phyloP scores from a whole-genome alignment of 805 yeast species.

The Metschnikowia proteae region DNA sequence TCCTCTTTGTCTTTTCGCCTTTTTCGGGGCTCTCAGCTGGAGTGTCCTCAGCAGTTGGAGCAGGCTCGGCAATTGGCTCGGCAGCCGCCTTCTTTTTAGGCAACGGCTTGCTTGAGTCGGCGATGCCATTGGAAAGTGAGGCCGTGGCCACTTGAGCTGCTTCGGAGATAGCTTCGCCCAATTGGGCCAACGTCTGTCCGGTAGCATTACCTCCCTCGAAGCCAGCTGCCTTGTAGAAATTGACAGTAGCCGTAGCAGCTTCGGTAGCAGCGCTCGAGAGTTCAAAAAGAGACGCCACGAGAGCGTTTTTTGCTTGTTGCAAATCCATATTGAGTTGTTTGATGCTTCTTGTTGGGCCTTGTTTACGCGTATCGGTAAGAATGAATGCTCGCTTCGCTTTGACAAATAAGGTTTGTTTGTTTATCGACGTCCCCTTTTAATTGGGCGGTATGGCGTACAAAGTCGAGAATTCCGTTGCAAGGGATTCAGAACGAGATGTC shows the following conservation, averaged over 20 bases:
- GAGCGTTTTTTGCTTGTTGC: constrained; percentile 27
- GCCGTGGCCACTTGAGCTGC: constrained; percentile 39
- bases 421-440: not conserved
- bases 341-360: not conserved
- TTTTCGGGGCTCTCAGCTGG: constrained; percentile 7
- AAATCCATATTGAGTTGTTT: constrained; percentile 9
- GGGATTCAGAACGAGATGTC: not conserved
- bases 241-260: constrained; percentile 75
- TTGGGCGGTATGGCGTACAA: not conserved
- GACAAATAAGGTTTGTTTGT: not conserved
- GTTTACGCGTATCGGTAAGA: constrained; percentile 4
- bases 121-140: constrained; percentile 21
- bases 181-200: constrained; percentile 35
- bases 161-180: constrained; percentile 24
- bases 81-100: not conserved
- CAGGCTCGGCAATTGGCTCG: constrained; percentile 10
- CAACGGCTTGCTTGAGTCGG: constrained; percentile 8
- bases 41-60: constrained; percentile 2
- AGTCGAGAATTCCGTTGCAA: not conserved
- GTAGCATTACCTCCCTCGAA: constrained; percentile 40
- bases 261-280: constrained; percentile 84
- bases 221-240: constrained; percentile 61
- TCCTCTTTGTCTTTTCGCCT: constrained; percentile 47
- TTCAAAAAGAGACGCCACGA: constrained; percentile 76
- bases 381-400: not conserved